phyloP scores from a whole-genome alignment of 1,284 basidiomycete genomes.

The Peniophora sp. region DNA sequence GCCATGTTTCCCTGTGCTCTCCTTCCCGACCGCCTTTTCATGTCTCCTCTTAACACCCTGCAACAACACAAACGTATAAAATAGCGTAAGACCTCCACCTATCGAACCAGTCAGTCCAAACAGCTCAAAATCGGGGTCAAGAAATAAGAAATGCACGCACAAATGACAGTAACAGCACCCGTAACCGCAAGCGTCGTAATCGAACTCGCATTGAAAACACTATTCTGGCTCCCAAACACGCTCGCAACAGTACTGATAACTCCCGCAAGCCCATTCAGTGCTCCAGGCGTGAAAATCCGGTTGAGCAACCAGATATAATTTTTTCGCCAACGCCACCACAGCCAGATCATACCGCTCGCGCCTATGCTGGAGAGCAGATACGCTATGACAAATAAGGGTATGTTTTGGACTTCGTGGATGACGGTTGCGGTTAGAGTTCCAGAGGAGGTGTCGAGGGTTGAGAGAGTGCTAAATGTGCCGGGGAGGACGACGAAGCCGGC shows the following conservation, averaged over 20 bases:
- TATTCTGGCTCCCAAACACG: slow-evolving; percentile 40
- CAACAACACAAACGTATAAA: slow-evolving; percentile 29
- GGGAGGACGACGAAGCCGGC: slow-evolving; percentile 54
- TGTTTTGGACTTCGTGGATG: not conserved
- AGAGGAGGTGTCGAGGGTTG: slow-evolving; percentile 14
- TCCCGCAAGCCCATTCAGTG: slow-evolving; percentile 45
- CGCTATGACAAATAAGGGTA: slow-evolving; percentile 33
- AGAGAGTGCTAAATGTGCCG: slow-evolving; percentile 45
- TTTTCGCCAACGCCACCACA: slow-evolving; percentile 52
- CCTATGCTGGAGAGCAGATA: slow-evolving; percentile 47
- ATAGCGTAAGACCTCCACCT: not conserved
- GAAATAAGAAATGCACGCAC: slow-evolving; percentile 6
- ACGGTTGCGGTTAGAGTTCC: not conserved
- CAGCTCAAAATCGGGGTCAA: too few species aligned
- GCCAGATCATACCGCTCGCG: slow-evolving; percentile 39
- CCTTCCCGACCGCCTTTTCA: slow-evolving; percentile 32
- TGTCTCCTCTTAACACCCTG: slow-evolving; percentile 36
- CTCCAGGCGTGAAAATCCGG: slow-evolving; percentile 48
- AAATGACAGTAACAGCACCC: slow-evolving; percentile 25
- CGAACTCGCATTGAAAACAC: slow-evolving; percentile 31
- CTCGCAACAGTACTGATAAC: slow-evolving; percentile 43
- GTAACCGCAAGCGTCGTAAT: slow-evolving; percentile 42
- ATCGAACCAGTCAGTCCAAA: too few species aligned
- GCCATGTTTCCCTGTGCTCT: slow-evolving; percentile 37
- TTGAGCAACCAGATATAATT: slow-evolving; percentile 58